Percentiles rank a stretch among this genome's conserved stretches.
These are phyloP conservation scores for Phaffia rhodozyma DNA, from an alignment of 1,284 basidiomycete genomes.

Conservation along the genomic window DNA sequence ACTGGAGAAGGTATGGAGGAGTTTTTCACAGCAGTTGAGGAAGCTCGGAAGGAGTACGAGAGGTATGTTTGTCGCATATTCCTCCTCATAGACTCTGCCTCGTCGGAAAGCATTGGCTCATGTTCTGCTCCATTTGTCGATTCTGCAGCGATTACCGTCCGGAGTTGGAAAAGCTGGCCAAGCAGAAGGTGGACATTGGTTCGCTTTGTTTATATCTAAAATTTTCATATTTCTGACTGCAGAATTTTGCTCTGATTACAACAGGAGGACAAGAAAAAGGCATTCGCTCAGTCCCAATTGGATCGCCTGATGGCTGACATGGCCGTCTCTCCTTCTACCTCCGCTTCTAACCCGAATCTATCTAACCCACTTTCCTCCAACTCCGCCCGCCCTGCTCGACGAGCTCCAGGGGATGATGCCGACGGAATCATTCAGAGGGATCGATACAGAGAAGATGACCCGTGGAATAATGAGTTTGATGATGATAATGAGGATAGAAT, in stretches of 20 bases:
- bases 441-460: slow-evolving; percentile 33
- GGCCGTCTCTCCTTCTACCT: slow-evolving; percentile 47
- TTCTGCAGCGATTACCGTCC: slow-evolving; percentile 71
- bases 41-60: slow-evolving; percentile 75
- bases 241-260: slow-evolving; percentile 25
- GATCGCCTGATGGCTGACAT: slow-evolving; percentile 77
- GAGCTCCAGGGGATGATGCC: slow-evolving; percentile 32
- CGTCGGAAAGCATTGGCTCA: background rate
- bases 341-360: slow-evolving; percentile 41
- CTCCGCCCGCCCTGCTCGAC: slow-evolving; percentile 40
- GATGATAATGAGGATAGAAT: slow-evolving; percentile 25
- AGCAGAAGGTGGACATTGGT: slow-evolving; percentile 31
- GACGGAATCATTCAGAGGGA: slow-evolving; percentile 38
- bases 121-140: slow-evolving; percentile 2
- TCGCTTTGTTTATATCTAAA: background rate
- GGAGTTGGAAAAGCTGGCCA: slow-evolving; percentile 60
- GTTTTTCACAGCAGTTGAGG: slow-evolving; percentile 83
- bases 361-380: slow-evolving; percentile 38
- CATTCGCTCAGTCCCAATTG: slow-evolving; percentile 48
- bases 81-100: background rate
- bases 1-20: slow-evolving; percentile 85
- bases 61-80: slow-evolving; percentile 45
- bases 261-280: slow-evolving; percentile 50
- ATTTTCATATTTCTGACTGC: slow-evolving; percentile 17
- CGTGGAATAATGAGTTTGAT: slow-evolving; percentile 46